These are phyloP conservation scores for Termitomyces sp. DNA, from an alignment of 768 basidiomycete genomes.

Conservation along the genomic window DNA sequence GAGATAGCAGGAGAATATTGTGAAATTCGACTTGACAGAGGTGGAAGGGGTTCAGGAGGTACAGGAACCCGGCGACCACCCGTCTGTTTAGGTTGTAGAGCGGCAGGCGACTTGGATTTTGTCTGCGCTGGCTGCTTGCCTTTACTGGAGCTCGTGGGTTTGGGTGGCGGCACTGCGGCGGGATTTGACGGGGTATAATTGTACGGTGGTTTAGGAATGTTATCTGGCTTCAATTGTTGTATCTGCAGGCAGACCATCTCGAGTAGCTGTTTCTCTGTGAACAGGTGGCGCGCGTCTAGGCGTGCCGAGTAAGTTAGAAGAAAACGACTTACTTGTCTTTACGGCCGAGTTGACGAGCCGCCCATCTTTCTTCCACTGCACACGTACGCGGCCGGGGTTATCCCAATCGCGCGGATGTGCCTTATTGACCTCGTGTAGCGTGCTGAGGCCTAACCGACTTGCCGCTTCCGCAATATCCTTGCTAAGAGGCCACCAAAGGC, in stretches of 20 bases:
- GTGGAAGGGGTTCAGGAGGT: slow-evolving; percentile 75
- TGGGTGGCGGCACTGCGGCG: slow-evolving; percentile 28
- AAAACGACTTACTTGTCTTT: slow-evolving; percentile 63
- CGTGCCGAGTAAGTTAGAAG: neutral
- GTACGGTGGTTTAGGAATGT: slow-evolving; percentile 63
- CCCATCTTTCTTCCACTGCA: slow-evolving; percentile 87
- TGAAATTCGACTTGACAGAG: slow-evolving; percentile 71
- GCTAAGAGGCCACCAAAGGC: slow-evolving; percentile 94
- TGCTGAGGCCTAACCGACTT: slow-evolving; percentile 68
- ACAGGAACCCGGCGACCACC: slow-evolving; percentile 54
- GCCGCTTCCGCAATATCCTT: slow-evolving; percentile 90
- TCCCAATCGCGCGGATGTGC: slow-evolving; percentile 96
- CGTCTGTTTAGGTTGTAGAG: slow-evolving; percentile 26
- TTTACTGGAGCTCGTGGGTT: slow-evolving; percentile 34
- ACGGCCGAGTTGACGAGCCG: slow-evolving; percentile 62
- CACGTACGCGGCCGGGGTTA: slow-evolving; percentile 93
- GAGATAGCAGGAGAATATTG: slow-evolving; percentile 78
- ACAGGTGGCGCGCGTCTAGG: slow-evolving; percentile 1
- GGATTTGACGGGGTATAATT: slow-evolving; percentile 29
- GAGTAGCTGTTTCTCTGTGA: slow-evolving; percentile 73
- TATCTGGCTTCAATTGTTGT: slow-evolving; percentile 70
- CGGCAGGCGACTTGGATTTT: slow-evolving; percentile 42
- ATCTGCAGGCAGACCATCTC: slow-evolving; percentile 74
- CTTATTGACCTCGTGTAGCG: slow-evolving; percentile 88
- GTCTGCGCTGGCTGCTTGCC: slow-evolving; percentile 49